Base-by-base conservation (phyloP, 2,329 filamentous ascomycete genomes). In the Hortaea sp. region DNA sequence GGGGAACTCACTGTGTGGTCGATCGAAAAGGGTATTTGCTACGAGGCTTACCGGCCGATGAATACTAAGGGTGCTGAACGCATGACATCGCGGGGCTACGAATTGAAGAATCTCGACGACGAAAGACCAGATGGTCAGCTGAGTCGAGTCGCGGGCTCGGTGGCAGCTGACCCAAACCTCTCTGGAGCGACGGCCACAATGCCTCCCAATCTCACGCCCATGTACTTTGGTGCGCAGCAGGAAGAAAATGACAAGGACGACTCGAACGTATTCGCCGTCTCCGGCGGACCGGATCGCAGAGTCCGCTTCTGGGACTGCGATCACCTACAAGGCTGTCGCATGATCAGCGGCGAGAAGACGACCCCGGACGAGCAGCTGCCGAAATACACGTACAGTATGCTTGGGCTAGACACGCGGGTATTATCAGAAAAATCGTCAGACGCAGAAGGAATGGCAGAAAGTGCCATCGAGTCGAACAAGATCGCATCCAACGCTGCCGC, bases 1-100 rank as follows among this genome's bases (percentile, higher is more conserved):
- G 88, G 88, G 11, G 92, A 98, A 62, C 79, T 98, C 30, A 94
- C 88, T 0, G 85, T 94, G 1, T 98, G 92, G 92, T 92, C 97
- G 60, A 73, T 97, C 11, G 90, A 97, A 62, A 94, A 90, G 67
- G 80, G 82, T 6, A 77, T 85, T 40, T 98, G 92, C 60, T 79
- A 87, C 49, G 89, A 97, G 63, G 82, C 95, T 1, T 95, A 94
- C 63, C 82, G 88, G 63, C 63, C 74, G 6, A 76, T 80, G 1
- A 77, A 78, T 28, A 73, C 69, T 43, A 77, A 79, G 66, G 76
- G 84, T 48, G 56, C 50, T 34, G 56, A 59, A 6, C 50, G 53
- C 4, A 47, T 59, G 6, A 61, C 62, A 31, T 68, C 75, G 1
- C 82, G 79, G 58, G 77, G 76, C 27, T 94, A 94, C 62, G 84